Evolutionary conservation across 2,329 filamentous ascomycete genomes (phyloP).

Genomic region (Paracamarosporium sp.): DNA sequence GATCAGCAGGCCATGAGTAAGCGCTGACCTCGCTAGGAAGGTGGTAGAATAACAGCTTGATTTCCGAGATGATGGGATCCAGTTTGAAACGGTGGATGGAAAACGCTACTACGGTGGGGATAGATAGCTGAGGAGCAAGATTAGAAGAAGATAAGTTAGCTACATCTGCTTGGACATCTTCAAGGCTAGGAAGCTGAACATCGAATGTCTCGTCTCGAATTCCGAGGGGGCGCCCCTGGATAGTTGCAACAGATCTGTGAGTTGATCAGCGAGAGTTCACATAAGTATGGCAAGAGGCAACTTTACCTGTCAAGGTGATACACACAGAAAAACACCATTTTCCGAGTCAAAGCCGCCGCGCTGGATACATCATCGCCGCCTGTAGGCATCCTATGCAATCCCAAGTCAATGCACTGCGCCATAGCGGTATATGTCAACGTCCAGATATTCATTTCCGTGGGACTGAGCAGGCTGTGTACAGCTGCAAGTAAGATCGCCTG

Average conservation of each 20-base stretch:
- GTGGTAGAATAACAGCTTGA: slow-evolving; percentile 37
- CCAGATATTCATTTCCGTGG: slow-evolving; percentile 46
- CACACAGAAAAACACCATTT: slow-evolving; percentile 45
- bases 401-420: slow-evolving; percentile 48
- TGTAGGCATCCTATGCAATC: slow-evolving; percentile 44
- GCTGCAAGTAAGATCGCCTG: slow-evolving; percentile 42
- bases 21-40: slow-evolving; percentile 21
- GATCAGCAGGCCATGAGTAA: slow-evolving; percentile 27
- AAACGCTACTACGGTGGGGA: slow-evolving; percentile 15
- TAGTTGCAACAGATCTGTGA: slow-evolving; percentile 43
- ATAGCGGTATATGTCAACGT: slow-evolving; percentile 46
- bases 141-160: not conserved
- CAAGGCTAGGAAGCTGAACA: slow-evolving; percentile 25
- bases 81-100: slow-evolving; percentile 36
- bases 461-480: slow-evolving; percentile 42
- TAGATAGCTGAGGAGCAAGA: slow-evolving; percentile 16
- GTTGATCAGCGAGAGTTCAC: not conserved
- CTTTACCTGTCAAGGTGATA: slow-evolving; percentile 46
- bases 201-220: slow-evolving; percentile 50
- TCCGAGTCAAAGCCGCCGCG: slow-evolving; percentile 18
- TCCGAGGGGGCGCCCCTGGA: slow-evolving; percentile 48
- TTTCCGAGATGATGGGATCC: slow-evolving; percentile 32
- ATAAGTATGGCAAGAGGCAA: no score
- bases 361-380: slow-evolving; percentile 7
- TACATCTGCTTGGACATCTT: slow-evolving; percentile 9